These are phyloP conservation scores for Yarrowia deformans DNA, from an alignment of 805 yeast species.

Conservation along the genomic window DNA sequence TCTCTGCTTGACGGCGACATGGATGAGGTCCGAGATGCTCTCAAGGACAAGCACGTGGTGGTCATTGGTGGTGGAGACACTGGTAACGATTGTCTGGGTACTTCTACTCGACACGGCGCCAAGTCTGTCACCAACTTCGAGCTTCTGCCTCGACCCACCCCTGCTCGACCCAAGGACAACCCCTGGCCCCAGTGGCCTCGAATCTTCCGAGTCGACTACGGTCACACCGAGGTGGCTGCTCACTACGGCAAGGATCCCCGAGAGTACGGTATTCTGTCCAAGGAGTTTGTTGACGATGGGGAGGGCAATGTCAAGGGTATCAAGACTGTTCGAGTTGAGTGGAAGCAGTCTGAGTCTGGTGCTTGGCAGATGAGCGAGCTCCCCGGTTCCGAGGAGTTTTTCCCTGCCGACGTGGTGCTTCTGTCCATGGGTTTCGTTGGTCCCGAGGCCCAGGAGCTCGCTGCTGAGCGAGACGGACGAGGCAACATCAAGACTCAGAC, in stretches of 20 bases:
- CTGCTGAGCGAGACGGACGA: constrained; percentile 71
- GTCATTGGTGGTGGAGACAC: constrained; percentile 99
- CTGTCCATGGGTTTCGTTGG: constrained; percentile 98
- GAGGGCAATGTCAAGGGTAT: constrained; percentile 95
- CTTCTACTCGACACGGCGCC: constrained; percentile 97
- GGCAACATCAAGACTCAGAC: constrained; percentile 75
- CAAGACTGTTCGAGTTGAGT: constrained; percentile 95
- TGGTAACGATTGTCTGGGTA: constrained; percentile 98
- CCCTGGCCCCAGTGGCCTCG: constrained; percentile 99
- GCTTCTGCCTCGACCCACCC: constrained; percentile 90
- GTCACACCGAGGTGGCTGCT: constrained; percentile 92
- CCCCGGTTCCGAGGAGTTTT: constrained; percentile 91
- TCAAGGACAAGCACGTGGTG: constrained; percentile 87
- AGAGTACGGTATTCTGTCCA: constrained; percentile 92
- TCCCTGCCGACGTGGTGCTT: constrained; percentile 92
- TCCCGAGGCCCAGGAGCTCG: constrained; percentile 84
- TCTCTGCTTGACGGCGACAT: constrained; percentile 79
- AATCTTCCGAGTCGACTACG: constrained; percentile 96
- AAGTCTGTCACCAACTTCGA: constrained; percentile 93
- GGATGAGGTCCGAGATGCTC: constrained; percentile 71
- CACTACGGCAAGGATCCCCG: constrained; percentile 98
- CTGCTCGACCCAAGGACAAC: constrained; percentile 85
- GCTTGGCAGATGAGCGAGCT: constrained; percentile 99
- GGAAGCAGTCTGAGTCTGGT: constrained; percentile 94
- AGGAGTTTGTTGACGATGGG: constrained; percentile 94